A percentile compares a stretch with the other conserved stretches of the same genome.
Conservation (phyloP, 1,284 basidiomycete species). For the Boletus subluridellus region DNA sequence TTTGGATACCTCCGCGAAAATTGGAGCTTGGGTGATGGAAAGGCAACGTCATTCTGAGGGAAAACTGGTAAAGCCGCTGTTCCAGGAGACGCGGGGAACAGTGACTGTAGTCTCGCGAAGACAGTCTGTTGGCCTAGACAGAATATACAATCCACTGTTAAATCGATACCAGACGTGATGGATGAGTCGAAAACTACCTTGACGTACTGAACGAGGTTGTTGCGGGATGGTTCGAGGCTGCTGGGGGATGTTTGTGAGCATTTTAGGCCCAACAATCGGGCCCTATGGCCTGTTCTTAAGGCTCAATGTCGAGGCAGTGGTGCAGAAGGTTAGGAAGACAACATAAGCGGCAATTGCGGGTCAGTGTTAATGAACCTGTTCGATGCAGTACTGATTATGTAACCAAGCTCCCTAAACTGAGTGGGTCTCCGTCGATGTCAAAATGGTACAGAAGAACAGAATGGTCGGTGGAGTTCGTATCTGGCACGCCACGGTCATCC, state of each 20-base stretch:
- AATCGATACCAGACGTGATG: neutral
- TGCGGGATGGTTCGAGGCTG: slow-evolving; percentile 19
- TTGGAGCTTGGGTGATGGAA: slow-evolving; percentile 24
- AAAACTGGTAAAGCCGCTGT: slow-evolving; percentile 15
- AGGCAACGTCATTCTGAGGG: slow-evolving; percentile 18
- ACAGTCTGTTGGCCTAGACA: slow-evolving; percentile 37
- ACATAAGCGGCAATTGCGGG: slow-evolving; percentile 23
- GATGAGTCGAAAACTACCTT: slow-evolving; percentile 17
- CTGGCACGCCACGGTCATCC: neutral
- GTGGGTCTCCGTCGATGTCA: neutral
- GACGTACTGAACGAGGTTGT: slow-evolving; percentile 22
- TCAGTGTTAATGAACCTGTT: slow-evolving; percentile 23
- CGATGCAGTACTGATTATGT: slow-evolving; percentile 26
- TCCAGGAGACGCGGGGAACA: slow-evolving; percentile 37
- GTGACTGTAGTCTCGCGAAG: slow-evolving; percentile 42
- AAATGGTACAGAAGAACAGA: neutral
- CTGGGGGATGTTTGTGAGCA: slow-evolving; percentile 22
- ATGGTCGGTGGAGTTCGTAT: neutral
- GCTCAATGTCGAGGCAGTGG: slow-evolving; percentile 28
- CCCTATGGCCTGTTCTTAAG: slow-evolving; percentile 31
- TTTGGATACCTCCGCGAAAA: slow-evolving; percentile 36
- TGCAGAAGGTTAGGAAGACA: slow-evolving; percentile 17
- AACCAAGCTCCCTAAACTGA: slow-evolving; percentile 1
- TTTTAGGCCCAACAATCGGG: slow-evolving; percentile 19
- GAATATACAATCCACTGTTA: slow-evolving; percentile 1